These are phyloP conservation scores for Melampsora americana DNA, from an alignment of 1,284 basidiomycete genomes.

Conservation along the genomic window DNA sequence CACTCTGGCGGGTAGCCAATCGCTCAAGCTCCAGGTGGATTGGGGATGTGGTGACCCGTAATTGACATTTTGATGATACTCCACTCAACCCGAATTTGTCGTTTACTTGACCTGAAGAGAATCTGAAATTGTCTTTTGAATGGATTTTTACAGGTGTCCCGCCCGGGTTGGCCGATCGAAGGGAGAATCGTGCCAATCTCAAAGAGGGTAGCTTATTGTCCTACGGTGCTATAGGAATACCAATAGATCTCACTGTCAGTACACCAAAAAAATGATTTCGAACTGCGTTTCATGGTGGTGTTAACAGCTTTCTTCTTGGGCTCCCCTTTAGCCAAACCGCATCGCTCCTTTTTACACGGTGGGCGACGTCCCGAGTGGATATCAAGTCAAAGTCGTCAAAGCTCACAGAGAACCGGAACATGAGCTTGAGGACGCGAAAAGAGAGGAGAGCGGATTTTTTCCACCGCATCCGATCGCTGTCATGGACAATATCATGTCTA, in stretches of 20 bases:
- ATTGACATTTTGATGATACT: no score
- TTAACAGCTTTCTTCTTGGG: background rate
- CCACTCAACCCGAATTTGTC: no score
- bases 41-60: constrained; percentile 26
- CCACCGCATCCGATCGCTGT: constrained; percentile 7
- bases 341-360: no score
- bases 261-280: no score
- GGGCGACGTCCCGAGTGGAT: background rate
- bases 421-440: constrained; percentile 30
- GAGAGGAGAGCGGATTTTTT: constrained; percentile 24
- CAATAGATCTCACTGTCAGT: constrained; percentile 12
- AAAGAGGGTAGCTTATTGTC: constrained; percentile 5
- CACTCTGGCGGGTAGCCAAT: constrained; percentile 17
- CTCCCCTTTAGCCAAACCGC: background rate
- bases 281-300: background rate
- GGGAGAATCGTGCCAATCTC: background rate
- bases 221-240: constrained; percentile 27
- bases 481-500: background rate
- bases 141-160: constrained; percentile 6
- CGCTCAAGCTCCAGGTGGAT: background rate
- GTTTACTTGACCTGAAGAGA: background rate
- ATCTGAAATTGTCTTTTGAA: background rate
- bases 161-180: constrained; percentile 14
- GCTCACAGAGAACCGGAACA: constrained; percentile 10
- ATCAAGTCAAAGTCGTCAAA: constrained; percentile 16